Evolutionary conservation across 208 protist species (phyloP).

Genomic region (Leishmania turanica): DNA sequence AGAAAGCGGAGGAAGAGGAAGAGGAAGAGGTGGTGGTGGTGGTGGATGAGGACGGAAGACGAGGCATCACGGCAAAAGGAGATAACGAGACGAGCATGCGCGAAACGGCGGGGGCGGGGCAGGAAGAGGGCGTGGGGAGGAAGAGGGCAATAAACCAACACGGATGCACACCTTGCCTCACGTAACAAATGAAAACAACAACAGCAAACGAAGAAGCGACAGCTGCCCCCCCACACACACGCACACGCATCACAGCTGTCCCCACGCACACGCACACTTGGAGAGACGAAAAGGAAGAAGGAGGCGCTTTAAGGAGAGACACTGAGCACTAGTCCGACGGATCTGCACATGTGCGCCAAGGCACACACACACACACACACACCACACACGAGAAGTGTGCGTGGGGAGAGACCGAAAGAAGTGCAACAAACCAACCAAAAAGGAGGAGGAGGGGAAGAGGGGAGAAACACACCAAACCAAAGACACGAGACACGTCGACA

Average conservation of each 20-base stretch:
- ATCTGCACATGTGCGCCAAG: no score
- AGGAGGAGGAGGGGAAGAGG: no score
- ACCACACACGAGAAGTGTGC: neutral
- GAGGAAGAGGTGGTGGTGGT: no score
- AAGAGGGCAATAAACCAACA: neutral
- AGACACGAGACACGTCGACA: constrained; percentile 5
- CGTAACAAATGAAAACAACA: no score
- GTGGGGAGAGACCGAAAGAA: neutral
- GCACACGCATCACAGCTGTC: neutral
- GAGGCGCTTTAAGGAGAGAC: no score
- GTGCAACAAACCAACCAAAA: neutral
- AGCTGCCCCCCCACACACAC: no score
- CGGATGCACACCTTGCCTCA: no score
- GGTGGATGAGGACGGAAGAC: neutral
- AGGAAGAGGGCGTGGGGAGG: neutral
- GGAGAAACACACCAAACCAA: constrained; percentile 5
- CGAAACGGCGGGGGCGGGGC: neutral
- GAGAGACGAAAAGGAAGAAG: no score
- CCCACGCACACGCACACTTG: no score
- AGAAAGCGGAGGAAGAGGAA: neutral
- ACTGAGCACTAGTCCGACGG: no score
- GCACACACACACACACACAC: neutral
- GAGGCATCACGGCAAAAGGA: neutral
- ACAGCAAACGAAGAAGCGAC: no score
- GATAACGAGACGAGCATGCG: neutral